A percentile compares a stretch with the other conserved stretches of the same genome.
These are phyloP conservation scores for Termitomyces sp. DNA, from an alignment of 768 basidiomycete genomes.

Conservation along the genomic window DNA sequence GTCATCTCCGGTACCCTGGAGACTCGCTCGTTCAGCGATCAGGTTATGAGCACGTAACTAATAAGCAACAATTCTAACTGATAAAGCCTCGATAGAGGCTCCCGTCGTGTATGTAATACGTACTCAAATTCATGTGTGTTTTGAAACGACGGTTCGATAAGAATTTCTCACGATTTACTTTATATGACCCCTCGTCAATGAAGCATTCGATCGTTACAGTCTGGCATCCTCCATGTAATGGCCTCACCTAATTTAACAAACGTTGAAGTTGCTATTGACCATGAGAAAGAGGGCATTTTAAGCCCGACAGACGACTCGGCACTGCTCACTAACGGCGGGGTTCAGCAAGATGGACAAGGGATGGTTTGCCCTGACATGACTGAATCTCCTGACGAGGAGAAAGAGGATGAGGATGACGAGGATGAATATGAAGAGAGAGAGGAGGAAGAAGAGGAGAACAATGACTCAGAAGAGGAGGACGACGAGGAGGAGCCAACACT, in stretches of 20 bases:
- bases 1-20: no score
- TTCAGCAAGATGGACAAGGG: not conserved
- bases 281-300: not conserved
- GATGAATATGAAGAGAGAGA: constrained; percentile 20
- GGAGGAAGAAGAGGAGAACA: constrained; percentile 24
- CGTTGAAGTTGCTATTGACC: not conserved
- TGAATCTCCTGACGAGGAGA: constrained; percentile 17
- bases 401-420: constrained; percentile 3
- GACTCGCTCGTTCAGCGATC: no score
- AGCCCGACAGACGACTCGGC: not conserved
- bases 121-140: not conserved
- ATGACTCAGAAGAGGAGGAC: constrained; percentile 59
- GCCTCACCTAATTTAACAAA: constrained; percentile 1
- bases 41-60: no score
- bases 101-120: no score
- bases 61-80: no score
- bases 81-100: no score
- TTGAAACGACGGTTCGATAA: not conserved
- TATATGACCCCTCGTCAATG: not conserved
- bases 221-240: constrained; percentile 10
- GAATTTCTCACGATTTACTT: not conserved
- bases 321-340: not conserved
- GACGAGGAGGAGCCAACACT: constrained; percentile 90
- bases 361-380: constrained; percentile 8
- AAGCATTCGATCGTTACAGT: not conserved